Base-by-base conservation (phyloP, 371 early-diverging fungal species). In the Coemansia sp. region DNA sequence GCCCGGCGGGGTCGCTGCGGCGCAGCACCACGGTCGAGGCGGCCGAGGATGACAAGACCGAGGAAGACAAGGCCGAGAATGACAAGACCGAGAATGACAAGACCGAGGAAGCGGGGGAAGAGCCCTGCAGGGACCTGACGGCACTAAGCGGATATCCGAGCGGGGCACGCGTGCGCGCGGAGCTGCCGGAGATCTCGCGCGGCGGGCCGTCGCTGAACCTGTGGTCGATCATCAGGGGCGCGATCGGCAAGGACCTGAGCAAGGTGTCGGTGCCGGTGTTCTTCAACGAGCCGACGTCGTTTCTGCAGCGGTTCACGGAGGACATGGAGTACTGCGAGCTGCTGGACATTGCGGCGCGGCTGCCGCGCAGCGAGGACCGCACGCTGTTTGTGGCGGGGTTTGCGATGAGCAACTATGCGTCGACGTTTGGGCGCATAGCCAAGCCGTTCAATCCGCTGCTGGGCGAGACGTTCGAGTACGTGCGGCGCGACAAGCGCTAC, bases 401-500 rank as follows among this genome's bases (percentile, higher is more conserved):
- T 65, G 93, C 92, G 2, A 87, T 93, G 85, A 85, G 86, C 65
- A 88, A 88, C 70, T 93, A 92, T 52, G 86, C 90, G 11, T 86
- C 85, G 40, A 90, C 92, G 6, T 80, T 84, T 40, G 89, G 89
- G 0, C 81, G 93, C 50, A 82, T 85, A 7, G 85, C 85, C 51
- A 93, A 93, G 78, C 93, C 93, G 1, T 93, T 93, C 80, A 93
- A 93, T 79, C 93, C 93, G 2, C 75, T 93, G 55, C 76, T 92
- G 71, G 93, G 93, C 39, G 93, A 93, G 71, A 93, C 93, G 0
- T 93, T 82, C 68, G 93, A 93, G 80, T 85, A 88, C 60, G 88
- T 90, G 34, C 79, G 86, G n/a, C 78, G 83, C n/a, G 93, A 93
- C 63, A 87, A 86, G 64, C 70, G 80, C 67, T 91, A 81, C 70